Percentiles rank a stretch among this genome's conserved stretches.
phyloP scores from a whole-genome alignment of 139 green algal species.

The Chlorella ohadii region DNA sequence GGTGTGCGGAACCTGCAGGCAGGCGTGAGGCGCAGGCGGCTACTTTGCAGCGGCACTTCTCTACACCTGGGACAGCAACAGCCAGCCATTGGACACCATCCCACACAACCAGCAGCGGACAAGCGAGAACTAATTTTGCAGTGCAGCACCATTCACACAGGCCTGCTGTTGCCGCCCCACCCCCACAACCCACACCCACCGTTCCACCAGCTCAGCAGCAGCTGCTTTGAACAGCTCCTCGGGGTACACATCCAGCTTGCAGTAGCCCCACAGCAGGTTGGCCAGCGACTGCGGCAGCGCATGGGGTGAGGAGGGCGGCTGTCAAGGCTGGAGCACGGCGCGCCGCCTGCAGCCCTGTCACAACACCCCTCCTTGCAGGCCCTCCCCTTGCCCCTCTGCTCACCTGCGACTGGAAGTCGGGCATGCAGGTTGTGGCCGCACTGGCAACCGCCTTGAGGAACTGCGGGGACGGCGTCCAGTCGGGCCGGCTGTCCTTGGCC shows the following conservation, averaged over 20 bases:
- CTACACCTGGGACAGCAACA: neutral
- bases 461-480: conserved; percentile 23
- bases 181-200: too few relatives aligned
- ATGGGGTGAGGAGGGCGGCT: too few relatives aligned
- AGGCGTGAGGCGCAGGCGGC: too few relatives aligned
- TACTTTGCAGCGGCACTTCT: too few relatives aligned
- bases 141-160: too few relatives aligned
- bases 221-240: conserved; percentile 42
- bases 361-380: neutral
- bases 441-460: conserved; percentile 43
- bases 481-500: neutral
- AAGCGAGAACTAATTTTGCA: too few relatives aligned
- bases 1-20: conserved; percentile 7
- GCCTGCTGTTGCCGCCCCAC: too few relatives aligned
- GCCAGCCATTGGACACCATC: too few relatives aligned
- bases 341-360: too few relatives aligned
- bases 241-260: conserved; percentile 46
- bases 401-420: conserved; percentile 36
- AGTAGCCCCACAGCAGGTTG: conserved; percentile 57
- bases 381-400: neutral
- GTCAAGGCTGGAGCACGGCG: too few relatives aligned
- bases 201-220: conserved; percentile 33
- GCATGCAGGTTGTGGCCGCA: neutral
- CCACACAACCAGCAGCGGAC: too few relatives aligned
- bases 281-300: conserved; percentile 45